phyloP scores from a whole-genome alignment of 352 stramenopile genomes.

The Pythium sukuiense region DNA sequence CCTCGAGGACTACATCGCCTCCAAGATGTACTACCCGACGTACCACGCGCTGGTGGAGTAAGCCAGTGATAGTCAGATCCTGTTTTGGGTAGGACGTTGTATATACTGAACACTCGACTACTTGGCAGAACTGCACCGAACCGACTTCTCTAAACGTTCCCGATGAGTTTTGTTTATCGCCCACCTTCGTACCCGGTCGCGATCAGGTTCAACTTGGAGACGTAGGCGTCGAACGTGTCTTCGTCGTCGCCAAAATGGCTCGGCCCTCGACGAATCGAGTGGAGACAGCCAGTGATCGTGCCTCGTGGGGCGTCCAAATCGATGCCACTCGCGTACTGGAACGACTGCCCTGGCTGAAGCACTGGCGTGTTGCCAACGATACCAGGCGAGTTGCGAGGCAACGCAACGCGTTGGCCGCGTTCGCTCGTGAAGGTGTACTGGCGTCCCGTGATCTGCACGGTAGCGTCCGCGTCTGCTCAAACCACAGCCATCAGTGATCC shows the following conservation, averaged over 20 bases:
- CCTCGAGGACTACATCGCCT: slow-evolving; percentile 88
- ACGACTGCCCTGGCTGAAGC: slow-evolving; percentile 65
- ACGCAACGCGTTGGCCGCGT: slow-evolving; percentile 52
- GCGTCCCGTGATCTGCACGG: slow-evolving; percentile 67
- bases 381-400: slow-evolving; percentile 66
- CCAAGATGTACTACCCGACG: slow-evolving; percentile 95
- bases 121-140: background rate
- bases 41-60: slow-evolving; percentile 93
- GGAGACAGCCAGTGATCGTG: slow-evolving; percentile 64
- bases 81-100: background rate
- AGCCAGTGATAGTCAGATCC: too few species aligned
- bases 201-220: slow-evolving; percentile 67
- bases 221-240: slow-evolving; percentile 63
- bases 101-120: background rate
- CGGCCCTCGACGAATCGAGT: slow-evolving; percentile 38
- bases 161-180: slow-evolving; percentile 4
- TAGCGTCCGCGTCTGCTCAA: slow-evolving; percentile 39
- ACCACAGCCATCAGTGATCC: background rate
- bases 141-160: background rate
- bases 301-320: slow-evolving; percentile 69
- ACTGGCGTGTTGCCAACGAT: slow-evolving; percentile 69
- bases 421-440: slow-evolving; percentile 81
- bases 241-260: slow-evolving; percentile 30
- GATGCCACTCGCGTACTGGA: slow-evolving; percentile 78
- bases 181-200: slow-evolving; percentile 20